Evolutionary conservation across 768 basidiomycete species (phyloP).

Genomic region (Hygrophorus pudorinus): DNA sequence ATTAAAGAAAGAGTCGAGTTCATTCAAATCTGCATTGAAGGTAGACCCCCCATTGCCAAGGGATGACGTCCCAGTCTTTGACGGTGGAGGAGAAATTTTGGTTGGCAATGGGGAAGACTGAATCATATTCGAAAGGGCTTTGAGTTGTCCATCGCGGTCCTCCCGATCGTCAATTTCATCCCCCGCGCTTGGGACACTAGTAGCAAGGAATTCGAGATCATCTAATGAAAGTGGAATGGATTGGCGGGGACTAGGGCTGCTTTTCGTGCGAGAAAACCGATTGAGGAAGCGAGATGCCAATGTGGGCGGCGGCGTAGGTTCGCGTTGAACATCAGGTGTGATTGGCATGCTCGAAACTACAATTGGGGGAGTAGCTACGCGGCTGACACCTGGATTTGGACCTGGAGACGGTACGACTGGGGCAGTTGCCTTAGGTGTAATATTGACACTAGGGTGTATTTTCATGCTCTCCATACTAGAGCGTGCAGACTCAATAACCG

Average conservation of each 20-base stretch:
- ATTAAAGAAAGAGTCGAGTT: too few relatives aligned
- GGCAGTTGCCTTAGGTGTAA: slow-evolving; percentile 1
- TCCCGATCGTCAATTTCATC: slow-evolving; percentile 29
- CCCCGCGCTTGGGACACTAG: slow-evolving; percentile 47
- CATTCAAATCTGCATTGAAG: too few relatives aligned
- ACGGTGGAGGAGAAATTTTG: slow-evolving; percentile 37
- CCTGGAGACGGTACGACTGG: slow-evolving; percentile 6
- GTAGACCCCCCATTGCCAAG: neutral
- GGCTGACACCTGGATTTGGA: slow-evolving; percentile 4
- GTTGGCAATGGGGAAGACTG: slow-evolving; percentile 31
- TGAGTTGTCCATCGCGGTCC: slow-evolving; percentile 14
- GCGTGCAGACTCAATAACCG: slow-evolving; percentile 9
- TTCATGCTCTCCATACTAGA: slow-evolving; percentile 21
- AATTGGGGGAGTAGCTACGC: slow-evolving; percentile 5
- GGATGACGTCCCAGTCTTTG: slow-evolving; percentile 20
- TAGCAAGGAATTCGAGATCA: slow-evolving; percentile 76
- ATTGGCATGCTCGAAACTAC: slow-evolving; percentile 8
- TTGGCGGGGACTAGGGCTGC: slow-evolving; percentile 28
- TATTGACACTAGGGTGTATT: slow-evolving; percentile 6
- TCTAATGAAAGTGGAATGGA: slow-evolving; percentile 67
- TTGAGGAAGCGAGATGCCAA: slow-evolving; percentile 78
- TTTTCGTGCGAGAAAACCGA: slow-evolving; percentile 50
- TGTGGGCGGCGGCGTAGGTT: slow-evolving; percentile 36
- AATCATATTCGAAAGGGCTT: slow-evolving; percentile 31
- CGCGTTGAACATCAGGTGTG: slow-evolving; percentile 11